Evolutionary conservation across 1,284 basidiomycete species (phyloP).

Genomic region (Porodaedalea pini): DNA sequence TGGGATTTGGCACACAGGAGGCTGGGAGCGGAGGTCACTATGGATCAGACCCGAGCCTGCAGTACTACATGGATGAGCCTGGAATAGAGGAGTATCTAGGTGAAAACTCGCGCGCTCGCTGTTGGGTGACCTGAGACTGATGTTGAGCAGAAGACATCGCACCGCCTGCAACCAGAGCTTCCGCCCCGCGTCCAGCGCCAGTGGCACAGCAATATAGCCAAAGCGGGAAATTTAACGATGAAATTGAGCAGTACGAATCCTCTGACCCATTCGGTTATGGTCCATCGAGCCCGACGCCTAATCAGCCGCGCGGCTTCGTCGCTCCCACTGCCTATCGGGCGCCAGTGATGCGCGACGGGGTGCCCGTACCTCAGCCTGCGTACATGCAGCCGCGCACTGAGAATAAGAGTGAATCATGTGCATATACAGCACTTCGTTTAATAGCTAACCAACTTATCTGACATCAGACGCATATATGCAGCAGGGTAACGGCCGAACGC

Average conservation of each 20-base stretch:
- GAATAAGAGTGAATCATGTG: too few relatives aligned
- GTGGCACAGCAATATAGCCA: neutral
- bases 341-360: neutral
- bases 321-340: neutral
- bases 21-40: neutral
- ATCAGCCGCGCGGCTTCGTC: neutral
- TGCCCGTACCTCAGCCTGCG: neutral
- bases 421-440: too few relatives aligned
- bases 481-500: neutral
- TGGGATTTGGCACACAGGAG: neutral
- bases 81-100: neutral
- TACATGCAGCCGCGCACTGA: too few relatives aligned
- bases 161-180: too few relatives aligned
- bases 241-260: neutral
- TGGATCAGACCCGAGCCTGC: neutral
- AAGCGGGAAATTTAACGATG: neutral
- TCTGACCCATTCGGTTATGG: conserved; percentile 2
- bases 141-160: neutral
- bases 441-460: neutral
- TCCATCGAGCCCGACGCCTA: conserved; percentile 12
- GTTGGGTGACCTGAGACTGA: neutral
- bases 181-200: neutral
- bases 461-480: conserved; percentile 16
- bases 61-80: neutral
- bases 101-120: neutral